A percentile compares a stretch with the other conserved stretches of the same genome.
phyloP scores from a whole-genome alignment of 2,329 filamentous ascomycete species.

The Cladosporium sp. region DNA sequence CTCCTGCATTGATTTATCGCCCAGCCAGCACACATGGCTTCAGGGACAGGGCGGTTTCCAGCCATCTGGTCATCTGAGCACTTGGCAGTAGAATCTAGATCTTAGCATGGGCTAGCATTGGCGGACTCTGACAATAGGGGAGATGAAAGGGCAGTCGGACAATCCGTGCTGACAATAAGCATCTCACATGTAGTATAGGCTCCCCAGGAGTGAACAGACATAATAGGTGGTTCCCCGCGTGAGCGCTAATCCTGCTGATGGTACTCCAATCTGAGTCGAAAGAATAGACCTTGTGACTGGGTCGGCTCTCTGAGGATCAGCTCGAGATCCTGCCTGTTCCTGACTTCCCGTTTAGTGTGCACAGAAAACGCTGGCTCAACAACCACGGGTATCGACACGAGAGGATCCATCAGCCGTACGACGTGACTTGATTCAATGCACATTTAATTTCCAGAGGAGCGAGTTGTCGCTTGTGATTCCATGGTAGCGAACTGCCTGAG shows the following conservation, averaged over 20 bases:
- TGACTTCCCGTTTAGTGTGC: neutral
- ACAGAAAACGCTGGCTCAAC: constrained; percentile 4
- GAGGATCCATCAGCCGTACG: constrained; percentile 8
- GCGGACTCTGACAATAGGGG: neutral
- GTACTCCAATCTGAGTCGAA: neutral
- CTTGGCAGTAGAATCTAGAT: constrained; percentile 5
- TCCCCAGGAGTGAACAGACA: neutral
- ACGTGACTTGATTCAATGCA: neutral
- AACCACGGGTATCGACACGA: neutral
- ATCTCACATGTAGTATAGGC: constrained; percentile 9
- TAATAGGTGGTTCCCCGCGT: neutral
- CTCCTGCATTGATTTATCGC: neutral
- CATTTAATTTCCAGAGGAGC: constrained; percentile 13
- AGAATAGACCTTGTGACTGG: neutral
- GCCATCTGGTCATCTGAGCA: neutral
- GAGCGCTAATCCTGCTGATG: constrained; percentile 10
- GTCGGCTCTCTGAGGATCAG: neutral
- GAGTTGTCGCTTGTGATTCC: constrained; percentile 3
- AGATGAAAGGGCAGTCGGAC: neutral
- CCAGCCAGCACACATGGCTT: neutral
- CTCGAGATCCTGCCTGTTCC: constrained; percentile 12
- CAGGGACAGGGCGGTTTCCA: neutral
- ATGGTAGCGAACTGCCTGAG: constrained; percentile 1
- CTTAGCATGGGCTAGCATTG: neutral
- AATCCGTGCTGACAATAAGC: constrained; percentile 13